Evolutionary conservation across 2,329 filamentous ascomycete species (phyloP).

Genomic region (Paraconiothyrium sp.): DNA sequence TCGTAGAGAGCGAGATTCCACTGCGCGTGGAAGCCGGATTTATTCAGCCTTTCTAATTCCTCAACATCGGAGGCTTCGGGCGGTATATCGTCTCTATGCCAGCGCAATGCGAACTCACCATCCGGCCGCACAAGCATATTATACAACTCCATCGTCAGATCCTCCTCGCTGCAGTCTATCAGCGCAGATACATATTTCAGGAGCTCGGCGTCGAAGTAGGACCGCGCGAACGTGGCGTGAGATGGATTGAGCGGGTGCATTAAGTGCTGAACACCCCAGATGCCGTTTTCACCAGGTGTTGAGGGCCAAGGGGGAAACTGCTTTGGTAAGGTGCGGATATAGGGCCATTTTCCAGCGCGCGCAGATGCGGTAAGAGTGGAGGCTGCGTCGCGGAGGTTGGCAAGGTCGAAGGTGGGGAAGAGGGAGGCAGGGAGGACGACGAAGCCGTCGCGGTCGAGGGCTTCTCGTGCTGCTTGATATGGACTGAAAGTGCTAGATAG

Average conservation of each 20-base stretch:
- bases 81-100: constrained; percentile 87
- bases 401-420: constrained; percentile 58
- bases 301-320: constrained; percentile 88
- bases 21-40: constrained; percentile 78
- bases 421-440: constrained; percentile 75
- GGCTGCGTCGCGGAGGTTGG: constrained; percentile 68
- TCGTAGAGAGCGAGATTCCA: constrained; percentile 86
- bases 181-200: constrained; percentile 72
- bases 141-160: constrained; percentile 86
- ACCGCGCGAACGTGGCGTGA: constrained; percentile 67
- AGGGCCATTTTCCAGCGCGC: constrained; percentile 78
- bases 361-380: constrained; percentile 67
- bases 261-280: constrained; percentile 91
- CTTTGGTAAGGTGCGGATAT: constrained; percentile 84
- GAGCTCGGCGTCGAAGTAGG: constrained; percentile 77
- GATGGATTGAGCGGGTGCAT: constrained; percentile 76
- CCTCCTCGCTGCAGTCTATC: constrained; percentile 61
- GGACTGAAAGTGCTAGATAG: constrained; percentile 23
- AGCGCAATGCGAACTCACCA: constrained; percentile 75
- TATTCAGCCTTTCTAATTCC: constrained; percentile 68
- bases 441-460: constrained; percentile 77
- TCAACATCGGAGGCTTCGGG: constrained; percentile 71
- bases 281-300: constrained; percentile 66
- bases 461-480: constrained; percentile 52
- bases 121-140: constrained; percentile 84